Conservation (phyloP, 1,284 basidiomycete species). For the Rhodotorula glutinis region DNA sequence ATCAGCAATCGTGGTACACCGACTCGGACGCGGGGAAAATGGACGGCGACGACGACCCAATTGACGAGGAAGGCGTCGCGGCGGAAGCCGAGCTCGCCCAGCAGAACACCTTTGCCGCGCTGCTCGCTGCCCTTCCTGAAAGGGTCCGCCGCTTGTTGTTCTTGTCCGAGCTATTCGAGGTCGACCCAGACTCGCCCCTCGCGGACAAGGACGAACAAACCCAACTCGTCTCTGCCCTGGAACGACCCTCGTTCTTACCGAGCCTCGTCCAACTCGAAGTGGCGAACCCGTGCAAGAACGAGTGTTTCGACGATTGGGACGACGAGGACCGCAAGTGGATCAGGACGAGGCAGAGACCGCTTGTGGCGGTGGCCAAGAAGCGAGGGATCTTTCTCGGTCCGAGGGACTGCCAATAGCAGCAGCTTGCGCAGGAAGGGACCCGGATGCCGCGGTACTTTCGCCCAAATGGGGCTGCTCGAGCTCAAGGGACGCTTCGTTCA, state of each 20-base stretch:
- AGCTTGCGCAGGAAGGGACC: neutral
- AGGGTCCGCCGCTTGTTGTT: conserved; percentile 49
- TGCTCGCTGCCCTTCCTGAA: conserved; percentile 61
- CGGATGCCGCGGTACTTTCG: neutral
- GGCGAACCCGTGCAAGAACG: neutral
- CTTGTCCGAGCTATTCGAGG: conserved; percentile 56
- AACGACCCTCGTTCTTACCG: neutral
- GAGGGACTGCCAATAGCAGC: neutral
- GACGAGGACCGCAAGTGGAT: neutral
- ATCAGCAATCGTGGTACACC: neutral
- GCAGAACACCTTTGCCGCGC: conserved; percentile 78
- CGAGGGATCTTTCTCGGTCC: neutral
- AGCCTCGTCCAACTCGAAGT: neutral
- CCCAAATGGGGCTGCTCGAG: too few species aligned
- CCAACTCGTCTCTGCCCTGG: neutral
- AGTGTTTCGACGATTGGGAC: neutral
- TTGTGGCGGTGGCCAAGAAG: neutral
- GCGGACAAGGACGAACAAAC: neutral
- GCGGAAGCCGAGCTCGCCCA: neutral
- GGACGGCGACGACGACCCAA: neutral
- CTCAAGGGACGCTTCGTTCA: too few species aligned
- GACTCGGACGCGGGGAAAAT: neutral
- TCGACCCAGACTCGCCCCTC: neutral
- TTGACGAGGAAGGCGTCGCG: neutral
- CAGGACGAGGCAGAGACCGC: neutral